These are phyloP conservation scores for Metschnikowia sp. DNA, from an alignment of 805 yeast species.

Conservation along the genomic window DNA sequence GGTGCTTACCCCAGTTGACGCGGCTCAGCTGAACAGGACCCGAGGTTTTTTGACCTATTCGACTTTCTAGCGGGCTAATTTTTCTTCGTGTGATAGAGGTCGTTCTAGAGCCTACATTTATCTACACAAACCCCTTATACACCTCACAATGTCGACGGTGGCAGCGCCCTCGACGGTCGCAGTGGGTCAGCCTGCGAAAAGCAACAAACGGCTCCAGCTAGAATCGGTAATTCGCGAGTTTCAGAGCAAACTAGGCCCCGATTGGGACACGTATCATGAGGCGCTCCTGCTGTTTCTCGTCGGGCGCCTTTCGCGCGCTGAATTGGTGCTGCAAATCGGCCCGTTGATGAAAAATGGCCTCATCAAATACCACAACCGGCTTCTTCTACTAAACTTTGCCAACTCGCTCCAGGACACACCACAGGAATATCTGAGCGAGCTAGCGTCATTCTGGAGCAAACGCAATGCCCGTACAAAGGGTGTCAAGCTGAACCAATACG, in stretches of 20 bases:
- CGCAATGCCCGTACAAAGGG: slow-evolving; percentile 40
- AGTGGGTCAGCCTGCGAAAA: slow-evolving; percentile 6
- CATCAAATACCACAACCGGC: slow-evolving; percentile 73
- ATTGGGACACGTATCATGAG: slow-evolving; percentile 86
- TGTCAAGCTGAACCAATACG: slow-evolving; percentile 68
- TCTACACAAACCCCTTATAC: not conserved
- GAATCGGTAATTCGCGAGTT: slow-evolving; percentile 63
- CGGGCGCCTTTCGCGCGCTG: slow-evolving; percentile 76
- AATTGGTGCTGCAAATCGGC: slow-evolving; percentile 57
- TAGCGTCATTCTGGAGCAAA: slow-evolving; percentile 46
- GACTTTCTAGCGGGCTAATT: no score
- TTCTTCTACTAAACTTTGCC: slow-evolving; percentile 76
- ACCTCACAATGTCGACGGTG: not conserved
- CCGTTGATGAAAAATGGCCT: slow-evolving; percentile 50
- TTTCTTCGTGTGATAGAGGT: not conserved
- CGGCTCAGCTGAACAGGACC: no score
- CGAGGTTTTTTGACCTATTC: no score
- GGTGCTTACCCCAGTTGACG: no score
- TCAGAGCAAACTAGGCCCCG: slow-evolving; percentile 66
- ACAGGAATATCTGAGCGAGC: slow-evolving; percentile 52
- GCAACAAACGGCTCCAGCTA: slow-evolving; percentile 30
- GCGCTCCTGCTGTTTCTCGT: slow-evolving; percentile 70
- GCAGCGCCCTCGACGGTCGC: slow-evolving; percentile 1
- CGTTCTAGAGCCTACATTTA: not conserved
- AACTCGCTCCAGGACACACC: slow-evolving; percentile 71